phyloP scores from a whole-genome alignment of 2,329 filamentous ascomycete genomes.

The Talaromyces albobiverticillius region DNA sequence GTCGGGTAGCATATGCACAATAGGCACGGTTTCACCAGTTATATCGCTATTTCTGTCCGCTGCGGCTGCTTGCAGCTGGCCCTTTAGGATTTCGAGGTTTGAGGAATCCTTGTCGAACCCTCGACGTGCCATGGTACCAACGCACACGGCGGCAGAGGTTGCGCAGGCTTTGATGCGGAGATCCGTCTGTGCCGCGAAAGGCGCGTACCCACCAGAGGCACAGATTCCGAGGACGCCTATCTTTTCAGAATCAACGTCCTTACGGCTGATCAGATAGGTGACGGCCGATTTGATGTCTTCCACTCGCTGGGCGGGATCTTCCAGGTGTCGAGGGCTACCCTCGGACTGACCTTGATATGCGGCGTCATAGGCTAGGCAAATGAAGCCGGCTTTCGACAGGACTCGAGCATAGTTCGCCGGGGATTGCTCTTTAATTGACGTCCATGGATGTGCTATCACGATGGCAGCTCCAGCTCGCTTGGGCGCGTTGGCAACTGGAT shows the following conservation, averaged over 20 bases:
- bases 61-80: neutral
- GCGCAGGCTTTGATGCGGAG: conserved; percentile 39
- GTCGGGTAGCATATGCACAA: conserved; percentile 5
- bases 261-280: conserved; percentile 24
- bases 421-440: conserved; percentile 39
- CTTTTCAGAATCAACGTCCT: conserved; percentile 29
- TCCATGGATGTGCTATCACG: conserved; percentile 30
- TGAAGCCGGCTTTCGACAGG: conserved; percentile 33
- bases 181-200: conserved; percentile 35
- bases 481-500: neutral
- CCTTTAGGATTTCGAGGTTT: neutral
- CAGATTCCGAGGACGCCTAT: conserved; percentile 43
- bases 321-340: conserved; percentile 36
- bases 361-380: conserved; percentile 36
- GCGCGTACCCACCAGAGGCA: conserved; percentile 34
- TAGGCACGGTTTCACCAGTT: neutral
- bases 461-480: conserved; percentile 21
- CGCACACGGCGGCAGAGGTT: conserved; percentile 28
- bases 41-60: neutral
- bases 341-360: conserved; percentile 37
- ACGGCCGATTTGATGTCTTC: conserved; percentile 37
- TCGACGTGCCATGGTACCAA: conserved; percentile 29
- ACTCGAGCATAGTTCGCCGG: conserved; percentile 29
- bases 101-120: conserved; percentile 13
- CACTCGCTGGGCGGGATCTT: conserved; percentile 36